Conservation (phyloP, 1,284 basidiomycete genomes). For the Apiotrichum veenhuisii region DNA sequence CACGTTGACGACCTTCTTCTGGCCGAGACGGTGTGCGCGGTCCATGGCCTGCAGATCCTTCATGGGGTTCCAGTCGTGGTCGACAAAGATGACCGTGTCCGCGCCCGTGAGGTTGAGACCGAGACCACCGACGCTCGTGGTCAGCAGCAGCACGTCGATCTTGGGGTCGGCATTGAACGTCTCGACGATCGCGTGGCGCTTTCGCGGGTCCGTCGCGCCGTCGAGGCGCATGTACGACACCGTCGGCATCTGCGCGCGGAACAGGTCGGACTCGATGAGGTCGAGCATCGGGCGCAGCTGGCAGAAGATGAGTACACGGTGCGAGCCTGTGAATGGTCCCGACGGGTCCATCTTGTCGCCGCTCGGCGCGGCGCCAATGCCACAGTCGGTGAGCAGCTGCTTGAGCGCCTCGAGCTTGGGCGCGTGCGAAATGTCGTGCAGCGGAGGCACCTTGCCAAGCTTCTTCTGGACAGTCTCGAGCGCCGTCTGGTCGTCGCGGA, state of each 20-base stretch:
- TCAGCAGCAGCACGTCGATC: constrained; percentile 93
- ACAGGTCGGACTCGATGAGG: constrained; percentile 91
- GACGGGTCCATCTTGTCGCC: constrained; percentile 60
- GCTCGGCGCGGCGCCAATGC: constrained; percentile 58
- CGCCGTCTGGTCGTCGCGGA: constrained; percentile 64
- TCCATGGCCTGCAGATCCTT: constrained; percentile 99
- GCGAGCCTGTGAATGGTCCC: constrained; percentile 55
- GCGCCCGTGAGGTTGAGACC: constrained; percentile 96
- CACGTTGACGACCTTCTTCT: constrained; percentile 98
- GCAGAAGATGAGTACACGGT: constrained; percentile 97
- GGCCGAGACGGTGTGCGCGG: constrained; percentile 93
- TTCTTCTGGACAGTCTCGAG: constrained; percentile 63
- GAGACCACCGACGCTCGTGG: constrained; percentile 94
- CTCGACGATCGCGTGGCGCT: constrained; percentile 92
- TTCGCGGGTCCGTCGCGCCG: constrained; percentile 79
- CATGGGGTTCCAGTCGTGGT: constrained; percentile 99
- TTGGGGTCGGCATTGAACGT: constrained; percentile 97
- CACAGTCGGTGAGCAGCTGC: constrained; percentile 90
- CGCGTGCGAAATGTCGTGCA: constrained; percentile 83
- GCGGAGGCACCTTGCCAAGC: constrained; percentile 45
- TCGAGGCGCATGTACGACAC: constrained; percentile 98
- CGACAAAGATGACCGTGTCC: constrained; percentile 98
- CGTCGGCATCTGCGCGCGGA: constrained; percentile 85
- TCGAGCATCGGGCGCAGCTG: constrained; percentile 99
- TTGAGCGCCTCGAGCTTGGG: constrained; percentile 90